Percentiles rank a stretch among this genome's conserved stretches.
Conservation (phyloP, 768 basidiomycete species). For the Panellus pusillus region DNA sequence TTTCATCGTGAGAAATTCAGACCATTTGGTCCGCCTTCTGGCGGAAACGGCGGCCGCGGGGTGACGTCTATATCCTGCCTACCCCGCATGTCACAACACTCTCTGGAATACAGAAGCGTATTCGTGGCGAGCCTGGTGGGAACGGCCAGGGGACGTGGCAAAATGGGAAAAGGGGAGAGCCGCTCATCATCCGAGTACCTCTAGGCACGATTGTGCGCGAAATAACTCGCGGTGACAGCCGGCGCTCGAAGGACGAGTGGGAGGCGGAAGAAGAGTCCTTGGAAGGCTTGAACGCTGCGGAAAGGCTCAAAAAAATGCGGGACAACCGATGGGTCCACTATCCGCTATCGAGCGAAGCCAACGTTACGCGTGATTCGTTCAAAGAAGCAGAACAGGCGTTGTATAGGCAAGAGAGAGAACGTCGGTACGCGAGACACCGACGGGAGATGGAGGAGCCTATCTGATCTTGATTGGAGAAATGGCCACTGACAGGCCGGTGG, state of each 20-base stretch:
- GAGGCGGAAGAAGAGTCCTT: slow-evolving; percentile 68
- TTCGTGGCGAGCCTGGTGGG: slow-evolving; percentile 65
- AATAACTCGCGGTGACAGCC: slow-evolving; percentile 63
- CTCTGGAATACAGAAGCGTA: slow-evolving; percentile 64
- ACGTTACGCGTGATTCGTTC: slow-evolving; percentile 64
- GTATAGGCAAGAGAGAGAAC: slow-evolving; percentile 61
- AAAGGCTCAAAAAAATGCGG: slow-evolving; percentile 59
- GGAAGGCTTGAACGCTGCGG: slow-evolving; percentile 44
- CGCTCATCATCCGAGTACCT: slow-evolving; percentile 79
- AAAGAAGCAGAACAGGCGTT: slow-evolving; percentile 65
- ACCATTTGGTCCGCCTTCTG: slow-evolving; percentile 85
- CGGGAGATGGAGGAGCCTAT: slow-evolving; percentile 45
- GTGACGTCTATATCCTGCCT: slow-evolving; percentile 82
- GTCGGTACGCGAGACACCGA: slow-evolving; percentile 46
- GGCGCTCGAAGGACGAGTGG: slow-evolving; percentile 67
- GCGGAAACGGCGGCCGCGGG: slow-evolving; percentile 92
- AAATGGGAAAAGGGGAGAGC: slow-evolving; percentile 74
- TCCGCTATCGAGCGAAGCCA: slow-evolving; percentile 62
- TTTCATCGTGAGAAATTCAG: slow-evolving; percentile 90
- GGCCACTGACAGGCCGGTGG: slow-evolving; percentile 36
- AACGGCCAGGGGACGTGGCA: slow-evolving; percentile 86
- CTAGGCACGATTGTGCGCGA: slow-evolving; percentile 88
- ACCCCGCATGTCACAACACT: slow-evolving; percentile 78
- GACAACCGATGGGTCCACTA: slow-evolving; percentile 80
- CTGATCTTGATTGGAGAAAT: slow-evolving; percentile 62